Evolutionary conservation across 2,329 filamentous ascomycete genomes (phyloP).

Genomic region (Talaromyces sp.): DNA sequence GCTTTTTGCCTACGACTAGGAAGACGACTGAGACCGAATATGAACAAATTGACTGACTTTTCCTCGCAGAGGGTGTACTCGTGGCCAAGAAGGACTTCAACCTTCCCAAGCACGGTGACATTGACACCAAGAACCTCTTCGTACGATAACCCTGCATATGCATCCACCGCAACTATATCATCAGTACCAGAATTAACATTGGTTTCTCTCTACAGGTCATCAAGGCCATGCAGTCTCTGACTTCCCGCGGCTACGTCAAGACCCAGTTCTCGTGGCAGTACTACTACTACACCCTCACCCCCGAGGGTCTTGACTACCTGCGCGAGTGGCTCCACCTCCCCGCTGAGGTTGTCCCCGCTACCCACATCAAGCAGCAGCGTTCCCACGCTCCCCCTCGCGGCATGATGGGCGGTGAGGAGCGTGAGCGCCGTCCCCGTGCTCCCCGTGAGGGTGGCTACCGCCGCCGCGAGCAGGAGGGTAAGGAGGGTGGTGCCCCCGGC

Average conservation of each 20-base stretch:
- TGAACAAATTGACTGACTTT: slow-evolving; percentile 17
- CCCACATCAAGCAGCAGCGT: slow-evolving; percentile 99
- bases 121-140: slow-evolving; percentile 99
- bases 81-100: slow-evolving; percentile 99
- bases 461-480: slow-evolving; percentile 77
- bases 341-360: slow-evolving; percentile 98
- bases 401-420: slow-evolving; percentile 89
- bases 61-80: slow-evolving; percentile 69
- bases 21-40: neutral
- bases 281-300: slow-evolving; percentile 99
- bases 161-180: neutral
- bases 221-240: slow-evolving; percentile 98
- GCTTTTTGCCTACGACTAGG: slow-evolving; percentile 12
- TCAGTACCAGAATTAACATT: neutral
- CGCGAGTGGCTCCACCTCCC: slow-evolving; percentile 99
- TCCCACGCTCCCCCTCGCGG: slow-evolving; percentile 96
- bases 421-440: slow-evolving; percentile 79
- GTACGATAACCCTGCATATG: slow-evolving; percentile 47
- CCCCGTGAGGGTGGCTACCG: slow-evolving; percentile 86
- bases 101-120: slow-evolving; percentile 94
- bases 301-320: slow-evolving; percentile 99
- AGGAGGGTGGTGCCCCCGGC: slow-evolving; percentile 89
- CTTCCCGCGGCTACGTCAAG: slow-evolving; percentile 98
- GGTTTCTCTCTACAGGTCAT: slow-evolving; percentile 63
- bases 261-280: slow-evolving; percentile 99